Evolutionary conservation across 257 asterid genomes (phyloP), one percentile per base, ranked within the genome.

Genomic region (Schizonepeta tenuifolia): DNA sequence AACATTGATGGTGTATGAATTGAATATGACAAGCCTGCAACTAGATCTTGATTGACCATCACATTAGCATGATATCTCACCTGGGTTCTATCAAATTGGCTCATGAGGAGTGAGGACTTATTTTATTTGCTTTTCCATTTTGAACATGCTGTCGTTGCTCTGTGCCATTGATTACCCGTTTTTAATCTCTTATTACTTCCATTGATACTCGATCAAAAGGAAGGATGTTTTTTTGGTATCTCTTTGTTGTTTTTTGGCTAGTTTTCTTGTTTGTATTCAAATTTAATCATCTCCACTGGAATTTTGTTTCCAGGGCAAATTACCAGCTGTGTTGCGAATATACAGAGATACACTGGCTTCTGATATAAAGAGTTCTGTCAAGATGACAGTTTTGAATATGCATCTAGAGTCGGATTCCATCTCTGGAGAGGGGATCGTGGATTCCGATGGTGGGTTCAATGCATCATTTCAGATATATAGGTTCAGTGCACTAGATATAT

Each of bases 271-370:
- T 69, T 71, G 56, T 78, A 53, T 50, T 71, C 65, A 55, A 31
- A 53, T 66, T 47, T 60, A 41, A 47, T 84, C 62, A 7, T 67
- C 62, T 66, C 60, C 36, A 62, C 57, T 56, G 44, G 9, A 3
- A 58, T 72, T 69, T 67, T 71, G 24, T 73, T 82, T 85, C 78
- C 88, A 91, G 99, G 97, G 97, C 69, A 95, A 89, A 80, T 84
- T 95, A 72, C 99, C 99, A 26, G 87, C 95, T 72, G 97, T 91
- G 59, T 85, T 95, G 92, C 86, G 97, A 88, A 78, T 90, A 79
- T 95, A 95, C 77, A 89, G 96, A 33, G 99, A 95, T 73, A 85
- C 96, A 53, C 93, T 95, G 64, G 89, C 95, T 35, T 85, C 97
- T 70, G 96, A 95, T 73, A 81, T 95, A 87, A 95, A 92, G 82